Percentiles rank a stretch among this genome's conserved stretches.
These are phyloP conservation scores for Eremothecium coryli DNA, from an alignment of 1,139 yeast genomes.

Conservation along the genomic window DNA sequence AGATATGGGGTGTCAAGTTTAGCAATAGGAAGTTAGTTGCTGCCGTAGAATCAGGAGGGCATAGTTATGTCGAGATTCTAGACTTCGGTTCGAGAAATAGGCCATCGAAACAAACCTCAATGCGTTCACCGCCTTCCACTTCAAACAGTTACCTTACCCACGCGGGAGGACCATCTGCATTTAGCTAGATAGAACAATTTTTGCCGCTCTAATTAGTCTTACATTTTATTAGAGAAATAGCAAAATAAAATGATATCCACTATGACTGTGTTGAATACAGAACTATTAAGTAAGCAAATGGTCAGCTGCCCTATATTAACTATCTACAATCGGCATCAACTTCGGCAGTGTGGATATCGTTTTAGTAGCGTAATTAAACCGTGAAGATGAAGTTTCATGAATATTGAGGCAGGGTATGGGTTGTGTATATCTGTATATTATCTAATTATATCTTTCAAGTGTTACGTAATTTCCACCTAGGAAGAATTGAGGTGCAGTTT, in stretches of 20 bases:
- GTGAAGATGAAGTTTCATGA: no score
- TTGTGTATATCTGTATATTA: no score
- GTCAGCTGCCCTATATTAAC: no score
- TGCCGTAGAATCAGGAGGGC: conserved; percentile 68
- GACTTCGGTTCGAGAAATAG: conserved; percentile 47
- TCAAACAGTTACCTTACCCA: conserved; percentile 3
- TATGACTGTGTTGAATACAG: conserved; percentile 1
- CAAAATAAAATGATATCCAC: conserved; percentile 3
- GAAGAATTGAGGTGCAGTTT: no score
- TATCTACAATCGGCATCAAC: no score
- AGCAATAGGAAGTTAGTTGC: conserved; percentile 81
- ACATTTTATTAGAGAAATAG: background rate
- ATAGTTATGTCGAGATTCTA: conserved; percentile 66
- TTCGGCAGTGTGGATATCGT: no score
- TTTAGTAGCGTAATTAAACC: no score
- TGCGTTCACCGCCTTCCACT: conserved; percentile 4
- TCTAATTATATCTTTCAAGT: no score
- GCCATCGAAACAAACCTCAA: conserved; percentile 1
- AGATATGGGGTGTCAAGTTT: conserved; percentile 91
- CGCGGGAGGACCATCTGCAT: conserved; percentile 1
- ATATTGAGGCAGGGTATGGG: no score
- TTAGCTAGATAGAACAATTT: conserved; percentile 1
- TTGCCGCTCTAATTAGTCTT: background rate
- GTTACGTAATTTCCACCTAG: no score
- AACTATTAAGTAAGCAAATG: no score